These are phyloP conservation scores for Fraxinus cuspidata DNA, from an alignment of 257 asterid species.

Conservation along the genomic window DNA sequence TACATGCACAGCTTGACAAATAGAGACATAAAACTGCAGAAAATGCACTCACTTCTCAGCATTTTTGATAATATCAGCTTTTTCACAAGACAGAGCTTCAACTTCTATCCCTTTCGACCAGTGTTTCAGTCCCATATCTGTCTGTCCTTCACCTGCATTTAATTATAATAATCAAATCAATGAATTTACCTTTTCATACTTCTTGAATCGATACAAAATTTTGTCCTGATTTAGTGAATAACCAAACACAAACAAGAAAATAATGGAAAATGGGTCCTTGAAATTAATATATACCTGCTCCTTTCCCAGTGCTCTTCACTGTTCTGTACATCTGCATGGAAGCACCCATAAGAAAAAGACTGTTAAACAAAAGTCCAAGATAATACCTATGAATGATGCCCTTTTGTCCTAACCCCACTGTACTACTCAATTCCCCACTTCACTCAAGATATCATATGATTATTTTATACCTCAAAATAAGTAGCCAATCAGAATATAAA, in stretches of 20 bases:
- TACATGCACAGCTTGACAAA: background rate
- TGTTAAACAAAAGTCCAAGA: slow-evolving; percentile 34
- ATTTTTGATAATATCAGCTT: slow-evolving; percentile 1
- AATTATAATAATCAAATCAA: slow-evolving; percentile 3
- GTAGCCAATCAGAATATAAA: background rate
- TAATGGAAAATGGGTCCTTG: slow-evolving; percentile 42
- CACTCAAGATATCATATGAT: background rate
- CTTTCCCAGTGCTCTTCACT: slow-evolving; percentile 89
- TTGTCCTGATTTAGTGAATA: slow-evolving; percentile 2
- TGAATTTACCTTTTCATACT: slow-evolving; percentile 23
- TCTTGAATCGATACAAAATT: background rate
- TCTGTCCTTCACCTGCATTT: slow-evolving; percentile 37
- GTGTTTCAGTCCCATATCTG: slow-evolving; percentile 35
- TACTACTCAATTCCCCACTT: slow-evolving; percentile 12
- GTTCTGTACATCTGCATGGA: slow-evolving; percentile 96
- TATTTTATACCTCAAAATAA: background rate
- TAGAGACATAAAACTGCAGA: slow-evolving; percentile 10
- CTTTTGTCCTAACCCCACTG: slow-evolving; percentile 49
- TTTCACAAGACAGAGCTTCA: slow-evolving; percentile 31
- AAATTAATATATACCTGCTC: slow-evolving; percentile 48
- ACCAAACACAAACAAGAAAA: slow-evolving; percentile 14
- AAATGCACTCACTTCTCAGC: slow-evolving; percentile 53
- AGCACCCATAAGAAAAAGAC: slow-evolving; percentile 28
- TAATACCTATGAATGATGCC: slow-evolving; percentile 47
- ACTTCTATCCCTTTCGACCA: slow-evolving; percentile 35